phyloP scores from a whole-genome alignment of 371 early-diverging fungal species.

The Dipsacomyces acuminosporus region DNA sequence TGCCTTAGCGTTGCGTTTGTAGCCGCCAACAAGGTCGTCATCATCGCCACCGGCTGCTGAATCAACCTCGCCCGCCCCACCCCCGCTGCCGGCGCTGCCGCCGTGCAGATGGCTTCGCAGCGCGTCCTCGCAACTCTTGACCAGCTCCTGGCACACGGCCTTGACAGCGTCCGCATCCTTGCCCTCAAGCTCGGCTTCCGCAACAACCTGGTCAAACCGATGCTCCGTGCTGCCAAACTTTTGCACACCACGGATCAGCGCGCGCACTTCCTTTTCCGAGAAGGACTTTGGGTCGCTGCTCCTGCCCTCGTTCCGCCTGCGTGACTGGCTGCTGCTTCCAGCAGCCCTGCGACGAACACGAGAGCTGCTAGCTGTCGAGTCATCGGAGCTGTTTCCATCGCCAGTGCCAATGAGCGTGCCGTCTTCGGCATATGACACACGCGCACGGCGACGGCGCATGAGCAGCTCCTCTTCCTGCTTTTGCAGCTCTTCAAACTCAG shows the following conservation, averaged over 20 bases:
- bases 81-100: conserved; percentile 15
- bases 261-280: conserved; percentile 73
- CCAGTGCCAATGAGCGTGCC: conserved; percentile 22
- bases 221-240: conserved; percentile 76
- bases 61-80: conserved; percentile 42
- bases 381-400: conserved; percentile 23
- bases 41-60: conserved; percentile 46
- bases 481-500: conserved; percentile 62
- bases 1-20: conserved; percentile 69
- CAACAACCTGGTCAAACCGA: conserved; percentile 72
- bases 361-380: conserved; percentile 28
- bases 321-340: conserved; percentile 12
- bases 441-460: conserved; percentile 52
- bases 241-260: conserved; percentile 70
- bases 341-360: conserved; percentile 16
- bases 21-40: conserved; percentile 50
- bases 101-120: conserved; percentile 53
- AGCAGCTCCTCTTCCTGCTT: conserved; percentile 50
- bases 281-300: conserved; percentile 50
- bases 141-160: conserved; percentile 55
- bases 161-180: conserved; percentile 64
- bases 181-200: conserved; percentile 70
- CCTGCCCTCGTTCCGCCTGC: conserved; percentile 28
- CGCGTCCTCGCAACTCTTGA: conserved; percentile 67
- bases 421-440: conserved; percentile 47